Conservation (phyloP, 2,329 filamentous ascomycete genomes). For the Esteya vermicola region DNA sequence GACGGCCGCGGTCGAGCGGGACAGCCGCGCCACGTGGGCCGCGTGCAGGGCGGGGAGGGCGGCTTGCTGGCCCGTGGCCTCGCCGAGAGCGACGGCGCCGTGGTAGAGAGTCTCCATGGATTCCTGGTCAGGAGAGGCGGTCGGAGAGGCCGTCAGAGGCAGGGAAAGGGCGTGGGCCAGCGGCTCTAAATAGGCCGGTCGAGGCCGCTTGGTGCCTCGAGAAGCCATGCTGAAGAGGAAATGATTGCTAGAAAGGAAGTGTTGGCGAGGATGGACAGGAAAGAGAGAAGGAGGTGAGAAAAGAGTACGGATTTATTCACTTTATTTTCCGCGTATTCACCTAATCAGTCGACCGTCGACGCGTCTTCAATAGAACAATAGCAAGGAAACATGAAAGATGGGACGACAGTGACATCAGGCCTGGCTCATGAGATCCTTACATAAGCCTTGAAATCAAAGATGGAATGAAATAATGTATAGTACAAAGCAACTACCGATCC, state of each 20-base stretch:
- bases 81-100: slow-evolving; percentile 1
- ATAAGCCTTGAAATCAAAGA: neutral
- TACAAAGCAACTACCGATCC: slow-evolving; percentile 34
- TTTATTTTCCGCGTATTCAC: too few species aligned
- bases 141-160: too few species aligned
- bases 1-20: neutral
- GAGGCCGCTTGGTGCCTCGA: neutral
- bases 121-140: too few species aligned
- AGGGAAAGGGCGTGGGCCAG: slow-evolving; percentile 1
- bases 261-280: too few species aligned
- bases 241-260: too few species aligned
- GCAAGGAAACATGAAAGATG: neutral
- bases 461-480: neutral
- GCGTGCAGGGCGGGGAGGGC: neutral
- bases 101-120: too few species aligned
- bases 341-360: too few species aligned
- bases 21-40: neutral
- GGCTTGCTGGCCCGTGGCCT: neutral
- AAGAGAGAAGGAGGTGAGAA: neutral
- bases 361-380: neutral
- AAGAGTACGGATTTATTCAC: too few species aligned
- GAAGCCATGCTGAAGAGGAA: too few species aligned
- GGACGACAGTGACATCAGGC: too few species aligned
- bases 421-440: too few species aligned
- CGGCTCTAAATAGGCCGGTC: slow-evolving; percentile 2